Base-by-base conservation (phyloP, 768 basidiomycete genomes). In the Dentipellis sp. region DNA sequence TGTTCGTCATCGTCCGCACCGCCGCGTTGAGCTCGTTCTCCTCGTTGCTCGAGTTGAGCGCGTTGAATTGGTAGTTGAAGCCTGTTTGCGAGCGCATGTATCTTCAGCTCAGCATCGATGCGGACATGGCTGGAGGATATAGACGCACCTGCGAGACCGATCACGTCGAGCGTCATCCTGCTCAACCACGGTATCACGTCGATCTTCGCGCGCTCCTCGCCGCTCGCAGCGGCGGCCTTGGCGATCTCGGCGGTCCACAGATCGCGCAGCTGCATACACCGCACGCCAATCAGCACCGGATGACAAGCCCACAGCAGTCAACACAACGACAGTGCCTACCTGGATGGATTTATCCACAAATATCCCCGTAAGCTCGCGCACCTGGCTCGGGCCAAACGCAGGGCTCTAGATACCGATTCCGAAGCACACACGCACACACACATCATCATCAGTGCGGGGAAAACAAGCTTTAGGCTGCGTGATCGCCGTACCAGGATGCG, bases 61-160 rank as follows among this genome's bases (percentile, higher is more conserved):
- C 58, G 10, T 69, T 55, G 52, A 77, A 74, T 4, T 66, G 8
- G 55, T 72, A 72, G 57, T 72, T 66, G 56, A 75, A 75, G 16
- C 75, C 74, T 76, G 39, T 4, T 9, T 22, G 17, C 16, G 36
- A 22, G 16, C 14, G 9, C 12, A n/a, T n/a, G n/a, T n/a, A n/a
- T n/a, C n/a, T 17, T 12, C 10, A 11, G 19, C 47, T 11, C 47
- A n/a, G n/a, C n/a, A n/a, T n/a, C n/a, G n/a, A n/a, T n/a, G n/a
- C n/a, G 10, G 10, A 10, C 12, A 21, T 52, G 21, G 34, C 14
- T 37, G 34, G 9, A n/a, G 29, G 3, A 6, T 6, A 16, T 10
- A 7, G 10, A 35, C 36, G 21, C 35, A 64, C 65, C 65, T 5
- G 65, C 58, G 1, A 63, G 57, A 17, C 65, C 65, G 55, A 66